phyloP scores from a whole-genome alignment of 2,329 filamentous ascomycete species.

The Tolypocladium inflatum region DNA sequence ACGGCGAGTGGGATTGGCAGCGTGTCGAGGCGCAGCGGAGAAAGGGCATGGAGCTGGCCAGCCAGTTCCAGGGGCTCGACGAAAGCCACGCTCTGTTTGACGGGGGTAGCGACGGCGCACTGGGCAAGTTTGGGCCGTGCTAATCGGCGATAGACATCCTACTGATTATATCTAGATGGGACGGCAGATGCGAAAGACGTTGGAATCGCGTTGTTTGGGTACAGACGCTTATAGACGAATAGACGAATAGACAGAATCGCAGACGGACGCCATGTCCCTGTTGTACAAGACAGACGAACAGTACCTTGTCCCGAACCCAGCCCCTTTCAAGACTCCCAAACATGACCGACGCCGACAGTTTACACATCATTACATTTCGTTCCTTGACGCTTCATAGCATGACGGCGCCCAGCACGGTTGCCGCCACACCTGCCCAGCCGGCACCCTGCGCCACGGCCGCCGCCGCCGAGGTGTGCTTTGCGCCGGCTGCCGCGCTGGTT shows the following conservation, averaged over 20 bases:
- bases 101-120: slow-evolving; percentile 39
- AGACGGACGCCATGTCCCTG: background rate
- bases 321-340: background rate
- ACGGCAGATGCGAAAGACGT: background rate
- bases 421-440: background rate
- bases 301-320: background rate
- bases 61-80: slow-evolving; percentile 49
- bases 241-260: background rate
- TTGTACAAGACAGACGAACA: background rate
- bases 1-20: slow-evolving; percentile 47
- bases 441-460: background rate
- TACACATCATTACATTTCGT: background rate
- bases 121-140: slow-evolving; percentile 38
- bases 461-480: background rate
- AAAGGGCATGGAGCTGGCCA: slow-evolving; percentile 44
- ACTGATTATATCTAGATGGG: background rate
- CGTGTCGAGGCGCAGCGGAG: slow-evolving; percentile 44
- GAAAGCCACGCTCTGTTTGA: slow-evolving; percentile 42
- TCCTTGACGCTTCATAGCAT: background rate
- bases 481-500: background rate
- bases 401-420: background rate
- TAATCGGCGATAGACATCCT: slow-evolving; percentile 7
- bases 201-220: background rate
- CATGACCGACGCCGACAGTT: background rate
- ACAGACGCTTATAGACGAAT: background rate